Evolutionary conservation across 371 early-diverging fungal genomes (phyloP), one percentile per base, ranked within the genome.

Genomic region (Mucor circinelloides): DNA sequence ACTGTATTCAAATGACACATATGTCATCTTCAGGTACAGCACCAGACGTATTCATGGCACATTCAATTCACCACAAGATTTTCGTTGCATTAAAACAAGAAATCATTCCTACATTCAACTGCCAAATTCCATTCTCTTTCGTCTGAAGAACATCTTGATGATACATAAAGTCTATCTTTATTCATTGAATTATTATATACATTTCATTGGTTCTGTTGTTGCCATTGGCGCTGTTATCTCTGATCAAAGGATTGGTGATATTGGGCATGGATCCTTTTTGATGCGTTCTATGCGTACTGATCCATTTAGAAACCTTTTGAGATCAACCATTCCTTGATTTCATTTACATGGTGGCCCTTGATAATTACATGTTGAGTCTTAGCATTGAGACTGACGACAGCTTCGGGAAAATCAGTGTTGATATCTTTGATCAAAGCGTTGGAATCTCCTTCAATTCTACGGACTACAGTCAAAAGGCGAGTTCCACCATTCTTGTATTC

Each of bases 381-480:
- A 44, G 68, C 70, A 40, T 81, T 82, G 54, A 84, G 62, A 7
- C 62, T 64, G 32, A 76, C 72, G 48, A 64, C 68, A 48, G 73
- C 70, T 50, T 73, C 69, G 34, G 82, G 76, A 54, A 86, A 83
- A 64, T 81, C 62, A 6, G 71, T 55, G 17, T 56, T 34, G 17
- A 84, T 23, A 23, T 86, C 86, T 38, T 80, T 60, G 25, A 71
- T 66, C 32, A 86, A 36, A 46, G 80, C 90, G 63, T 85, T 69
- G 8, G 87, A 67, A 69, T 92, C 86, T 23, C 95, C 95, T 62
- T 90, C 82, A 31, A 95, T 83, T 58, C 91, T 86, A 59, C 93
- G 87, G 52, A 95, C 78, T 50, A 90, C 74, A 2, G 94, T 94
- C 66, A 85, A 78, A 44, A 77, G 74, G 60, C 87, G 84, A 12